Conservation (phyloP, 805 yeast species). For the Wickerhamomyces queroliae region DNA sequence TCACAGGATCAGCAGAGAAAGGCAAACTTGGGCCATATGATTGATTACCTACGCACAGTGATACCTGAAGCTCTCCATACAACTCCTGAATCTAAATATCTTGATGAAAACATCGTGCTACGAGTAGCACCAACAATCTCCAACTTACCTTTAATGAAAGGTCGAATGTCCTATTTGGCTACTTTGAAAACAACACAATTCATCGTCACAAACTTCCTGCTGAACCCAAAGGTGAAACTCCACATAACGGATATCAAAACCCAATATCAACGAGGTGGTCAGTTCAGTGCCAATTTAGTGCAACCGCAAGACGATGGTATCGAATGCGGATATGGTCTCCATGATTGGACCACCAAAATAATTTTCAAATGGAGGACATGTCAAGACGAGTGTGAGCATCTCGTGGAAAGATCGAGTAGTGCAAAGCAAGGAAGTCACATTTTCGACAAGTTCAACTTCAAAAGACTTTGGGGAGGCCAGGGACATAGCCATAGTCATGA, state of each 20-base stretch:
- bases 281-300: background rate
- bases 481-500: background rate
- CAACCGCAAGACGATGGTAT: constrained; percentile 14
- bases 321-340: constrained; percentile 6
- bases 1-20: constrained; percentile 3
- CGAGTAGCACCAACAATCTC: constrained; percentile 54
- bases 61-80: constrained; percentile 46
- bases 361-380: constrained; percentile 55
- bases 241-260: constrained; percentile 39
- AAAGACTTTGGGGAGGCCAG: background rate
- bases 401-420: constrained; percentile 17
- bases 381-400: constrained; percentile 43
- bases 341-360: constrained; percentile 37
- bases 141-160: constrained; percentile 50
- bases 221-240: constrained; percentile 45
- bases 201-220: constrained; percentile 46
- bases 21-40: constrained; percentile 48
- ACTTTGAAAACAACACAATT: constrained; percentile 52
- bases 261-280: background rate
- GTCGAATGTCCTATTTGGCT: constrained; percentile 49
- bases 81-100: constrained; percentile 35
- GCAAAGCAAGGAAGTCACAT: constrained; percentile 1
- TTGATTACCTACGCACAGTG: constrained; percentile 38
- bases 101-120: constrained; percentile 43
- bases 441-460: constrained; percentile 1